Evolutionary conservation across 441 rosid genomes (phyloP).

Genomic region (Raphanus hybrid): DNA sequence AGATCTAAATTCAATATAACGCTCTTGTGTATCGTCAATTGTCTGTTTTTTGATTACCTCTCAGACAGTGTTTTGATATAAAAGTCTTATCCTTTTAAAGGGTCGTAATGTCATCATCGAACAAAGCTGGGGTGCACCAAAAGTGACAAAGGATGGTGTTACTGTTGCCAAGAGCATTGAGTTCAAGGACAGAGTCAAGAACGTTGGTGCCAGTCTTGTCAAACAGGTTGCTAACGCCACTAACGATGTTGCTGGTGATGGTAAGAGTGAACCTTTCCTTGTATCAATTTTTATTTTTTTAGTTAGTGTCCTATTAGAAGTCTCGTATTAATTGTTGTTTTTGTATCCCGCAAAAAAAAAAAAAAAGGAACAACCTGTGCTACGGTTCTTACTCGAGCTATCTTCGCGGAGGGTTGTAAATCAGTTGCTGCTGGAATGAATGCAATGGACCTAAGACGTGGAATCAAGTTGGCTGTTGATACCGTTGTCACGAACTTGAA

Average conservation of each 20-base stretch:
- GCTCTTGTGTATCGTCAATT: no score
- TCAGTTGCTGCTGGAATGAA: conserved; percentile 94
- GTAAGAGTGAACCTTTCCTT: conserved; percentile 41
- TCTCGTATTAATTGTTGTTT: not conserved
- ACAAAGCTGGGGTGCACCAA: conserved; percentile 85
- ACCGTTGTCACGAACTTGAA: conserved; percentile 76
- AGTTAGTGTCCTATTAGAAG: no score
- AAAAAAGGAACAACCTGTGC: conserved; percentile 85
- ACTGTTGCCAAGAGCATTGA: conserved; percentile 91
- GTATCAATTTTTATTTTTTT: no score
- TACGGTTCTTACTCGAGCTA: conserved; percentile 81
- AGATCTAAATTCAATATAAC: not conserved
- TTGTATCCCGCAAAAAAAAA: not conserved
- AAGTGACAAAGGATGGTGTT: conserved; percentile 89
- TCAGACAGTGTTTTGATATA: not conserved
- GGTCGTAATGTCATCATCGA: conserved; percentile 85
- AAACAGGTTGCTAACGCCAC: conserved; percentile 98
- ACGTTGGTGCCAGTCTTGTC: conserved; percentile 91
- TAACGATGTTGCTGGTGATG: conserved; percentile 91
- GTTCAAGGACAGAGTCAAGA: conserved; percentile 86
- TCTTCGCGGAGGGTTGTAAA: conserved; percentile 85
- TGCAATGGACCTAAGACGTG: conserved; percentile 89
- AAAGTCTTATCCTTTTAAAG: conserved; percentile 34
- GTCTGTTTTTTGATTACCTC: not conserved
- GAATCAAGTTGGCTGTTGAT: conserved; percentile 89